These are phyloP conservation scores for Candida wancherniae DNA, from an alignment of 805 yeast species.

Conservation along the genomic window DNA sequence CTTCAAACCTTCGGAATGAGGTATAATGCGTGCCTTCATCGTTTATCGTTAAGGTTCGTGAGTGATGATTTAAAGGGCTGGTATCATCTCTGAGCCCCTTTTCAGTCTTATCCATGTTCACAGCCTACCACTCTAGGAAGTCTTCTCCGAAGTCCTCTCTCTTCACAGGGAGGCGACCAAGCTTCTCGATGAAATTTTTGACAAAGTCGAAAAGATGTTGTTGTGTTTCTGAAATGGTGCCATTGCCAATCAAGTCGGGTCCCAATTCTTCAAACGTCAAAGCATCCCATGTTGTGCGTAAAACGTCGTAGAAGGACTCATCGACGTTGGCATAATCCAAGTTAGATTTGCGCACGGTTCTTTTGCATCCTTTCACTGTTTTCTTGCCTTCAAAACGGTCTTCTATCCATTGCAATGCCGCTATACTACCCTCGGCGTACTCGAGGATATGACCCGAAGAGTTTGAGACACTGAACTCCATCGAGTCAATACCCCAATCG, in stretches of 20 bases:
- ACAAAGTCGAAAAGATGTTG: conserved; percentile 1
- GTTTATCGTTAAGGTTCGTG: no score
- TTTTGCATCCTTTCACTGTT: conserved; percentile 9
- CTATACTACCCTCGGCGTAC: conserved; percentile 10
- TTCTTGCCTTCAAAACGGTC: conserved; percentile 9
- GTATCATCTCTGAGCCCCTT: no score
- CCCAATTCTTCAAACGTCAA: conserved; percentile 9
- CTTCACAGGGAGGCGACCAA: conserved; percentile 8
- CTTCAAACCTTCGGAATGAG: no score
- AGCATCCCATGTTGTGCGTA: conserved; percentile 2
- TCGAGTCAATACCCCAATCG: conserved; percentile 22
- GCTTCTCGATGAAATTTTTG: conserved; percentile 2
- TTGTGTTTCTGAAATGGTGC: conserved; percentile 2
- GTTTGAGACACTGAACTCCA: conserved; percentile 25
- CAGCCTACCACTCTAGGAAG: no score
- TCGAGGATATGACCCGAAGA: conserved; percentile 25
- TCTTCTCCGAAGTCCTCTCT: no score
- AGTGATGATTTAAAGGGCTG: no score
- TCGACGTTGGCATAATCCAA: conserved; percentile 14
- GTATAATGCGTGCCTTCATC: no score
- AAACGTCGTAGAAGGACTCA: conserved; percentile 4
- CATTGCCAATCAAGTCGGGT: conserved; percentile 1
- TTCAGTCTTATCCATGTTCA: no score
- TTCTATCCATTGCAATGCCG: conserved; percentile 11
- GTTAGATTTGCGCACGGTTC: conserved; percentile 9